A percentile compares a stretch with the other conserved stretches of the same genome.
Conservation (phyloP, 139 green algal species). For the Dunaliella primolecta region DNA sequence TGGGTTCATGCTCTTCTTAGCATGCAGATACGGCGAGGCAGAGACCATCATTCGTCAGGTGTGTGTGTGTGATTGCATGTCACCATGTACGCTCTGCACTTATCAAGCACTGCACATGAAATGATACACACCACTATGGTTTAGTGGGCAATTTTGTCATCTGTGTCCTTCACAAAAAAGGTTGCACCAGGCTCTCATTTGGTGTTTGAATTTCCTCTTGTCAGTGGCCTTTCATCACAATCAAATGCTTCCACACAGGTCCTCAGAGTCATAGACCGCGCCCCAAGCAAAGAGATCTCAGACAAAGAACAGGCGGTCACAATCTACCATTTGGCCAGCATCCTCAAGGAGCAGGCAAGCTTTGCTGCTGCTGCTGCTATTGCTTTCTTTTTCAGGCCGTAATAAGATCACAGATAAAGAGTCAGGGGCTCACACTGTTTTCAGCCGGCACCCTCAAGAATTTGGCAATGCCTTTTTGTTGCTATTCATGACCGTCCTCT, state of each 20-base stretch:
- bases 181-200: no score
- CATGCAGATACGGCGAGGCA: conserved; percentile 10
- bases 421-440: no score
- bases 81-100: neutral
- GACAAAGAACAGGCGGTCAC: conserved; percentile 4
- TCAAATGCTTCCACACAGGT: no score
- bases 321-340: conserved; percentile 8
- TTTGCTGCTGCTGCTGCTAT: no score
- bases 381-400: no score
- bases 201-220: no score
- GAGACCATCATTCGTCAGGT: conserved; percentile 11
- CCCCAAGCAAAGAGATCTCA: neutral
- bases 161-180: no score
- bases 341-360: conserved; percentile 6
- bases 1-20: conserved; percentile 8
- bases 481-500: no score
- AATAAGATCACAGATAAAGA: no score
- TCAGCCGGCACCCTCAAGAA: no score
- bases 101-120: neutral
- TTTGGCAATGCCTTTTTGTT: no score
- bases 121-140: neutral
- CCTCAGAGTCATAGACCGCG: neutral
- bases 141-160: neutral
- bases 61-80: neutral
- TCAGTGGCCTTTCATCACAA: no score